phyloP scores from a whole-genome alignment of 2,329 filamentous ascomycete genomes.

The Diaporthe caulivora region DNA sequence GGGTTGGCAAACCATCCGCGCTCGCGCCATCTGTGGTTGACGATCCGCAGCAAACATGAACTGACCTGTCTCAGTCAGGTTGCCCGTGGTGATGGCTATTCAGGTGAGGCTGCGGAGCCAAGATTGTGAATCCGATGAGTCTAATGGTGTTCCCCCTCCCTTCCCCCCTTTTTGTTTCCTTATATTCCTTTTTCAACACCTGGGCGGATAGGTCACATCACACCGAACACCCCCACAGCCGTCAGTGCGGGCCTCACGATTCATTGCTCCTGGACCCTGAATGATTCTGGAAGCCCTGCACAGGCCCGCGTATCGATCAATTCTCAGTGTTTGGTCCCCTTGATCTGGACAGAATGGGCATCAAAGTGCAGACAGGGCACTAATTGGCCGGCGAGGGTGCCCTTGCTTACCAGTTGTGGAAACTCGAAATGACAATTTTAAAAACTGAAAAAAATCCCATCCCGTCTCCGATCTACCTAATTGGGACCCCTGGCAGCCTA shows the following conservation, averaged over 20 bases:
- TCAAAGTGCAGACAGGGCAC: conserved; percentile 8
- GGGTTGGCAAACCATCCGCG: background rate
- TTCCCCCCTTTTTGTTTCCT: background rate
- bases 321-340: conserved; percentile 12
- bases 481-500: conserved; percentile 26
- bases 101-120: conserved; percentile 20
- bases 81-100: background rate
- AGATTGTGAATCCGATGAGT: conserved; percentile 1
- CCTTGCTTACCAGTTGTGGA: conserved; percentile 31
- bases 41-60: conserved; percentile 15
- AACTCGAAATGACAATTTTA: conserved; percentile 20
- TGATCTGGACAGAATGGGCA: background rate
- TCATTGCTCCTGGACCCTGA: conserved; percentile 9
- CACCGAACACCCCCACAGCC: background rate
- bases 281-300: conserved; percentile 34
- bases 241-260: background rate
- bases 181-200: background rate
- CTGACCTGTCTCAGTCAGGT: conserved; percentile 8
- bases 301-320: conserved; percentile 30
- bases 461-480: conserved; percentile 16
- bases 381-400: conserved; percentile 27
- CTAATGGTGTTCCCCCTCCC: background rate
- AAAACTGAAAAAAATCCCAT: conserved; percentile 17
- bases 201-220: background rate
- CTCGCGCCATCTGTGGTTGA: background rate